Base-by-base conservation (phyloP, 495 filamentous ascomycete genomes). In the Venustampulla echinocandica region DNA sequence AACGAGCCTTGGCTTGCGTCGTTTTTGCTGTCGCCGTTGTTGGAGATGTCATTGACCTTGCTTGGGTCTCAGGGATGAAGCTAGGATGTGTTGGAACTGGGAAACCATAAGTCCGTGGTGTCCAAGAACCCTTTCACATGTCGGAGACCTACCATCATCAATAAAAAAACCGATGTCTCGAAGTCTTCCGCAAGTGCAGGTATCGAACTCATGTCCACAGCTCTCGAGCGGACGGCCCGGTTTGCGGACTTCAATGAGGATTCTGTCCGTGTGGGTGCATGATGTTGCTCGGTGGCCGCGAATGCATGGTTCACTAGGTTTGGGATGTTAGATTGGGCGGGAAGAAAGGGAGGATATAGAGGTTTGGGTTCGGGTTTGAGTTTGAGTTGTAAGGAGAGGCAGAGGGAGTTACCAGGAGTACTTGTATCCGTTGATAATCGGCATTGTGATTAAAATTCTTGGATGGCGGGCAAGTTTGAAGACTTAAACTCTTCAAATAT, bases 211-310 rank as follows among this genome's bases (percentile, higher is more conserved):
- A 59, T 82, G 79, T 32, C 74, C 74, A 46, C 79, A 82, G 52
- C 69, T 75, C 19, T 74, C 68, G 11, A 80, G 61, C 11, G 80
- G 80, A 21, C 80, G 65, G 9, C 79, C 79, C 0, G 79, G 76
- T 49, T 78, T 80, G 14, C 74, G 76, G 10, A 82, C 78, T 60
- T 78, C 74, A 49, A 80, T 63, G 64, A 83, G 70, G 40, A 80
- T 61, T 46, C 79, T 65, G 43, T 80, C 76, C 22, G 68, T 74
- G 57, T 83, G 79, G 13, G 71, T 65, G 50, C 79, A 82, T 65
- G 71, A 75, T 47, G 77, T 75, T n/a, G 79, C 79, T 34, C 79
- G 69, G 59, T 83, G 80, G 25, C 80, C 80, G 13, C 76, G 74
- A 50, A 82, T 75, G 52, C 80, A 83, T 48, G 76, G 71, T 52